Evolutionary conservation across 2,329 filamentous ascomycete species (phyloP), one percentile per base, ranked within the genome.

Genomic region (Arthrobotrys iridis): DNA sequence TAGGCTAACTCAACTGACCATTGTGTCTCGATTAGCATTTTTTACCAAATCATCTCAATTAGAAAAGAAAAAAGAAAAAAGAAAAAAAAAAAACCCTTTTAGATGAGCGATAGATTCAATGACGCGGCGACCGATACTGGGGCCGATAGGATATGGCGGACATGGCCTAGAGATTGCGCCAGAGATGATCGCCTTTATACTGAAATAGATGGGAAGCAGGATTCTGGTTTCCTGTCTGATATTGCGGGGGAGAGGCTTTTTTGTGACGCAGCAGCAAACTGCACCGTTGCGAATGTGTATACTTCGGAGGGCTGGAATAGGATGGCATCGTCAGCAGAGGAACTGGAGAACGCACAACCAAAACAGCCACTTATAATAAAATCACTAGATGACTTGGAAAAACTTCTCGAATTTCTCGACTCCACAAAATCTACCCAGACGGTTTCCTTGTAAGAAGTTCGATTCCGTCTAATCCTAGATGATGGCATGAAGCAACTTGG

Each of bases 151-250:
- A n/a, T 65, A 22, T 72, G 62, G 52, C 60, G 60, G 3, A 66
- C 57, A 11, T 73, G 68, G 68, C 68, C 68, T 1, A 35, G 62
- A 18, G 50, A 73, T 26, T 73, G 68, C 35, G 52, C 65, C 28
- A 45, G 60, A 33, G 48, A 65, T 3, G 68, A 73, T 13, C 48
- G 68, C n/a, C 55, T 73, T 7, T 73, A 73, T 26, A 73, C 68
- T 11, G 33, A 43, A 1, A 41, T 73, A 33, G 68, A 73, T 24
- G 68, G 60, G 52, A 66, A 65, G 18, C 68, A 73, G 13, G 68
- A 73, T 26, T 73, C 68, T 2, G 59, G 52, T 13, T 55, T 55
- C 33, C 55, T 73, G 13, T 73, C 68, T 0, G 24, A 59, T 5
- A 66, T 73, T 30, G 60, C 68, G 3, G 59, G 37, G 13, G 62